A percentile compares a stretch with the other conserved stretches of the same genome.
Conservation (phyloP, 768 basidiomycete genomes). For the Suillus variegatus region DNA sequence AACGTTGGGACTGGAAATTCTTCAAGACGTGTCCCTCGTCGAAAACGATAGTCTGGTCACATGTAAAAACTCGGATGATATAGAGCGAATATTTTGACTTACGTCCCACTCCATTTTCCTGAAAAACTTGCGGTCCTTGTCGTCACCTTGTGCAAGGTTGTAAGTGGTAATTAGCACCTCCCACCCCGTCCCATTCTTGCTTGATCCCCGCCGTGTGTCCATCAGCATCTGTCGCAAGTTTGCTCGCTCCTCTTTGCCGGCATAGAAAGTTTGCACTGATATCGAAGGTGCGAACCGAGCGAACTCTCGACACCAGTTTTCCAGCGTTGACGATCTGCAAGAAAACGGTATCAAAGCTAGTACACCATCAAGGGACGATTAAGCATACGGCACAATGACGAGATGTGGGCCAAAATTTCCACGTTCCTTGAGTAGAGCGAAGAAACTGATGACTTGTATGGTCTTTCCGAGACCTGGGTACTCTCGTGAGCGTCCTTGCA, state of each 20-base stretch:
- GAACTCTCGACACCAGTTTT: constrained; percentile 99
- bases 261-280: constrained; percentile 90
- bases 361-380: not conserved
- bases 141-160: constrained; percentile 86
- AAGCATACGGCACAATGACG: constrained; percentile 89
- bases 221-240: constrained; percentile 71
- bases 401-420: constrained; percentile 86
- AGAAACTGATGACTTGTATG: constrained; percentile 97
- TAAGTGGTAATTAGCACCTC: constrained; percentile 97
- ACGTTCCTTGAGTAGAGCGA: constrained; percentile 82
- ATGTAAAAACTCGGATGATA: not conserved
- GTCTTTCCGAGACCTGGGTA: constrained; percentile 92
- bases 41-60: constrained; percentile 79
- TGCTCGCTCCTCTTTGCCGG: constrained; percentile 83
- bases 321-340: constrained; percentile 86
- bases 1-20: constrained; percentile 97
- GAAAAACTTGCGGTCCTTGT: constrained; percentile 91
- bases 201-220: constrained; percentile 53
- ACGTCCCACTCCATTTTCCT: constrained; percentile 91
- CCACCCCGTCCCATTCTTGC: constrained; percentile 62
- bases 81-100: constrained; percentile 32
- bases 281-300: constrained; percentile 86
- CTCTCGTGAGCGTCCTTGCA: constrained; percentile 11
- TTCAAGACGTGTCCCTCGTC: constrained; percentile 98
- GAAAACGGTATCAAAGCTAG: constrained; percentile 1